Base-by-base conservation (phyloP, 495 filamentous ascomycete species). In the Penicillium paxilli region DNA sequence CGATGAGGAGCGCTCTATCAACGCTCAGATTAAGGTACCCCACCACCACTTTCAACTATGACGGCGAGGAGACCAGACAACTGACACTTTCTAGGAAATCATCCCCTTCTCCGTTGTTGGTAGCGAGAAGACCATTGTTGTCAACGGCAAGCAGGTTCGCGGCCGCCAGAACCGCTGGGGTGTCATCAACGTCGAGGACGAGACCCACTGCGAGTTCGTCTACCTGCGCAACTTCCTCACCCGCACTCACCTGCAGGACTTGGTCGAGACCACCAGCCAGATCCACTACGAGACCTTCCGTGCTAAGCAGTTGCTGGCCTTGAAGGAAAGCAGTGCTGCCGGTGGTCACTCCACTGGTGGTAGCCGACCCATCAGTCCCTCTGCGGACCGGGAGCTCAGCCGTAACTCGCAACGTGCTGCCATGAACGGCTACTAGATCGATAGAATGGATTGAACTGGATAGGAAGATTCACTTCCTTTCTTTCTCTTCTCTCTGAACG, bases 281-380 rank as follows among this genome's bases (percentile, higher is more conserved):
- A 99, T 98, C 75, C 94, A 99, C 80, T 99, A 99, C 79, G 94
- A 99, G 81, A 95, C 90, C 46, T 99, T 98, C 92, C 93, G 94
- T 75, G 93, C 94, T 59, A 99, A 98, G 84, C 95, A 99, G 75
- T 80, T 99, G 64, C 74, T 99, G 60, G 94, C 94, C 45, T 82
- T 99, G 63, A 98, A 97, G 84, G 94, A 99, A 80, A 94, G 88
- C 79, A 96, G 91, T 69, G 90, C 90, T 54, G 89, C 89, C 51
- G 82, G 81, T 54, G 85, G 87, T 59, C 86, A 89, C 71, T 42
- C 40, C 4, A 74, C 74, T 47, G 67, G 67, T 58, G 87, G 89
- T 59, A 94, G 90, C 80, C 81, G 94, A 68, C 94, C 94, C 55
- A 98, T 98, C 78, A 92, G 87, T 64, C 94, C 94, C 25, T 83